These are phyloP conservation scores for Straminergon stramineum DNA, from an alignment of 225 moss, liverwort and hornwort species.

Conservation along the genomic window DNA sequence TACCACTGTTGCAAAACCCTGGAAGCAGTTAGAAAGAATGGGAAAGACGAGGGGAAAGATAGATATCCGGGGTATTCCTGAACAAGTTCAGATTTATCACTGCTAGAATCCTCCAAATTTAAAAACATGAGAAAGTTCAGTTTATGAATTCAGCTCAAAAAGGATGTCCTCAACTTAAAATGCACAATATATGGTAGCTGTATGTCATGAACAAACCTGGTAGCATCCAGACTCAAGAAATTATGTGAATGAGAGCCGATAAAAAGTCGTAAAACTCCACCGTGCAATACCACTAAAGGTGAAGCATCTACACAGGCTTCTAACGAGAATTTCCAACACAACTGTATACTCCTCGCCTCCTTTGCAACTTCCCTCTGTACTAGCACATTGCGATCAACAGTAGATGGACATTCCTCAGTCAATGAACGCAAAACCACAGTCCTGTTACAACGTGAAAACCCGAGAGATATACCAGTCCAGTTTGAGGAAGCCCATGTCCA, in stretches of 20 bases:
- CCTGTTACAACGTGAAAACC: slow-evolving; percentile 21
- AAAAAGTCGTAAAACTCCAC: slow-evolving; percentile 7
- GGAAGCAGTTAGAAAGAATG: background rate
- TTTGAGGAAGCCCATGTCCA: background rate
- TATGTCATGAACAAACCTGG: slow-evolving; percentile 5
- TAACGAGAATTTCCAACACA: slow-evolving; percentile 28
- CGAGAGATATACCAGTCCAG: background rate
- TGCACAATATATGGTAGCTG: background rate
- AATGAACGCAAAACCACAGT: background rate
- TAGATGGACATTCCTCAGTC: background rate
- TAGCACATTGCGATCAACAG: background rate
- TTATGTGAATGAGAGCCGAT: slow-evolving; percentile 35
- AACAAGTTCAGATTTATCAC: background rate
- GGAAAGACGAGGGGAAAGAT: background rate
- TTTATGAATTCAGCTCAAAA: background rate
- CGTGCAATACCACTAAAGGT: slow-evolving; percentile 21
- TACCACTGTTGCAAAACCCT: slow-evolving; percentile 13
- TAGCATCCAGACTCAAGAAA: slow-evolving; percentile 26
- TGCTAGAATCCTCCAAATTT: background rate
- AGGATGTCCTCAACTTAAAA: background rate
- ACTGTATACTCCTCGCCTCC: slow-evolving; percentile 2
- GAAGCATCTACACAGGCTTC: slow-evolving; percentile 43
- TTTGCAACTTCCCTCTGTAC: background rate
- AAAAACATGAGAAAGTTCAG: background rate
- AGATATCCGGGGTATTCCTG: background rate